Conservation (phyloP, 2,329 filamentous ascomycete genomes). For the Exophiala dermatitidis region DNA sequence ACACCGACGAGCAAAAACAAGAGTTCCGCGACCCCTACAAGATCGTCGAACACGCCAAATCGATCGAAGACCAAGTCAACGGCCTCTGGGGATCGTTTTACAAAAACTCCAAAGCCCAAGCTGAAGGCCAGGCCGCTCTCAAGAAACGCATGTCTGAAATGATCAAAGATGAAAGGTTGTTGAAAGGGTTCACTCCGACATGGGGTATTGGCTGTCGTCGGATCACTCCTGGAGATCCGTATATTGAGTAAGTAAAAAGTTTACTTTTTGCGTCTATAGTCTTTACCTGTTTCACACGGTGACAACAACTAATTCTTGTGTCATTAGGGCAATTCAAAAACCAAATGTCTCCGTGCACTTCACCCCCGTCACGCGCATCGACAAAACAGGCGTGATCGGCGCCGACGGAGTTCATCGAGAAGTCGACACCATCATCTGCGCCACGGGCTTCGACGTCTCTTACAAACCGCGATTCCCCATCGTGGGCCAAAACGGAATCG, state of each 20-base stretch:
- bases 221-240: conserved; percentile 46
- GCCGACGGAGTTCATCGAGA: conserved; percentile 32
- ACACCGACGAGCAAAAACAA: conserved; percentile 37
- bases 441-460: conserved; percentile 39
- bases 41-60: conserved; percentile 40
- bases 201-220: conserved; percentile 42
- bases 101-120: conserved; percentile 37
- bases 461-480: conserved; percentile 41
- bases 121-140: conserved; percentile 35
- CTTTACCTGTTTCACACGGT: background rate
- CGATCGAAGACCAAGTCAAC: conserved; percentile 44
- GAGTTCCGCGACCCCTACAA: conserved; percentile 37
- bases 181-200: conserved; percentile 43
- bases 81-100: conserved; percentile 44
- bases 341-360: conserved; percentile 47
- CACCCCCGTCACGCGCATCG: conserved; percentile 40
- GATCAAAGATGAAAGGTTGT: conserved; percentile 46
- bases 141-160: conserved; percentile 42
- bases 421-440: conserved; percentile 34
- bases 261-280: background rate
- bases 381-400: conserved; percentile 38
- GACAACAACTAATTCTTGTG: background rate
- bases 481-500: conserved; percentile 33
- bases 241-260: conserved; percentile 36
- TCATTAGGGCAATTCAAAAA: conserved; percentile 41